Conservation (phyloP, 2,329 filamentous ascomycete genomes). For the Colletotrichum euphorbiae region DNA sequence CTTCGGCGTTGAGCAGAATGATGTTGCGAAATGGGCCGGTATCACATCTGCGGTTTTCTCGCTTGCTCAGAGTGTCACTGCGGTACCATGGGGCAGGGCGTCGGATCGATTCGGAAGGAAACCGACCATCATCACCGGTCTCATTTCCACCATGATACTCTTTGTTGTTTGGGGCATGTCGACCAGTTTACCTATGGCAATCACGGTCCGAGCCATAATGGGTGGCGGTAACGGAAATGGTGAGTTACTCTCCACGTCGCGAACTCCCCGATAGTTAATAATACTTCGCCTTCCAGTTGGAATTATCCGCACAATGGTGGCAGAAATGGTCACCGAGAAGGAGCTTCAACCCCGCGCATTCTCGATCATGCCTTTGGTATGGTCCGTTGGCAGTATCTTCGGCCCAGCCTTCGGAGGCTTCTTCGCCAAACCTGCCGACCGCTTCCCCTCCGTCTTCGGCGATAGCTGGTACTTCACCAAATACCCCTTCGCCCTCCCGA, state of each 20-base stretch:
- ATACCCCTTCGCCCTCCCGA: slow-evolving; percentile 88
- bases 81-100: slow-evolving; percentile 79
- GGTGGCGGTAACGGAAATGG: slow-evolving; percentile 89
- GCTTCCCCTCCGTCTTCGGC: slow-evolving; percentile 79
- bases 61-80: slow-evolving; percentile 76
- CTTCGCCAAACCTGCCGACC: slow-evolving; percentile 82
- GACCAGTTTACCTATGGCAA: slow-evolving; percentile 81
- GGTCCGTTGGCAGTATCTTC: slow-evolving; percentile 88
- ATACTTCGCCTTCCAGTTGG: slow-evolving; percentile 67
- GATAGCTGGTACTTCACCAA: slow-evolving; percentile 74
- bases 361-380: slow-evolving; percentile 91
- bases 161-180: slow-evolving; percentile 89
- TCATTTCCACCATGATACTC: slow-evolving; percentile 83
- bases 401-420: slow-evolving; percentile 90
- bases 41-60: slow-evolving; percentile 80
- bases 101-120: slow-evolving; percentile 87
- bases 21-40: slow-evolving; percentile 85
- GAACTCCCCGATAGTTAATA: background rate
- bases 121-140: slow-evolving; percentile 78
- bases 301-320: slow-evolving; percentile 91
- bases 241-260: slow-evolving; percentile 44
- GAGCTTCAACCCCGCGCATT: slow-evolving; percentile 91
- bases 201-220: slow-evolving; percentile 80
- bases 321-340: slow-evolving; percentile 89
- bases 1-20: slow-evolving; percentile 76